Evolutionary conservation across 805 yeast species (phyloP).

Genomic region (Wickerhamiella occidentalis): DNA sequence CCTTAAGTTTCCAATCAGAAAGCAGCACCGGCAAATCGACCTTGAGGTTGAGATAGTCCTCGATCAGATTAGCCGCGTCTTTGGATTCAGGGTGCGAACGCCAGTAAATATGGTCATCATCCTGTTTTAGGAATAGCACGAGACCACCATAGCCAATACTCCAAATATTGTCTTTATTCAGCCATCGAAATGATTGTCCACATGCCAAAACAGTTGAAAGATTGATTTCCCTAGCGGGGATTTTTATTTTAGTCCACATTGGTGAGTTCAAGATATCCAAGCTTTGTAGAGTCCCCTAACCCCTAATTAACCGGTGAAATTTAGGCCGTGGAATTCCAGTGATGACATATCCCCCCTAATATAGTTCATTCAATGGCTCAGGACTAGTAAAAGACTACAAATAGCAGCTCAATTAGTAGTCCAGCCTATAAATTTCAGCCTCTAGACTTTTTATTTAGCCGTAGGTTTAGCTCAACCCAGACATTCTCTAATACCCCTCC

Average conservation of each 20-base stretch:
- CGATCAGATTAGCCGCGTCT: constrained; percentile 32
- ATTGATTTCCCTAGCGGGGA: background rate
- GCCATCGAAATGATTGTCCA: constrained; percentile 83
- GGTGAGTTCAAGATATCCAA: background rate
- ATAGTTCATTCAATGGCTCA: no score
- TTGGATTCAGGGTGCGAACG: constrained; percentile 22
- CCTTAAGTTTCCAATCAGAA: constrained; percentile 42
- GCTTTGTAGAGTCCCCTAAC: background rate
- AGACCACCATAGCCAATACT: constrained; percentile 39
- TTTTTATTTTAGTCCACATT: constrained; percentile 6
- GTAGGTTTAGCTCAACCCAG: no score
- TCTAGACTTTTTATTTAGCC: no score
- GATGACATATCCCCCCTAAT: no score
- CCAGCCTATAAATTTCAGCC: no score
- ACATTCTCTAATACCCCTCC: no score
- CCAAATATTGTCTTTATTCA: constrained; percentile 47
- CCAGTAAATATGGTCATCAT: constrained; percentile 40
- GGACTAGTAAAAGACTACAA: no score
- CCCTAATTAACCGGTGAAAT: background rate
- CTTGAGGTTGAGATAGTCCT: constrained; percentile 60
- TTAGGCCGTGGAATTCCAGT: no score
- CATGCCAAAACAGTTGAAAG: constrained; percentile 50
- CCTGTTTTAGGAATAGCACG: constrained; percentile 56
- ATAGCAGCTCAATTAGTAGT: no score
- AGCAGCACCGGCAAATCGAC: constrained; percentile 45